A percentile compares a stretch with the other conserved stretches of the same genome.
Conservation (phyloP, 176 grass and related monocot genomes). For the Panicum miliaceum region DNA sequence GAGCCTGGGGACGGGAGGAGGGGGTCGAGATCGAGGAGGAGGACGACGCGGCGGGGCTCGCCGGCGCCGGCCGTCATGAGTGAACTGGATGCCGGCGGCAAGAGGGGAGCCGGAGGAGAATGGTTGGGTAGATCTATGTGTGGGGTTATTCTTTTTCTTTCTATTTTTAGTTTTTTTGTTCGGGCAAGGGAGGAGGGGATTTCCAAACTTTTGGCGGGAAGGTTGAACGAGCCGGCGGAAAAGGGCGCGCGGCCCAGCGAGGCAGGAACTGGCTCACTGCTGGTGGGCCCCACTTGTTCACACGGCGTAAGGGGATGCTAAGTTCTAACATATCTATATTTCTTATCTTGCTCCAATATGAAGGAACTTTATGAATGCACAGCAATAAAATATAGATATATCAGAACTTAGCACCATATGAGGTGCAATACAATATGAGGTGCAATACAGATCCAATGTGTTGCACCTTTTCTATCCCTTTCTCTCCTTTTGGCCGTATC, state of each 20-base stretch:
- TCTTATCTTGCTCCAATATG: too few relatives aligned
- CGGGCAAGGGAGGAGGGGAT: not conserved
- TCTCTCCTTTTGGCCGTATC: too few relatives aligned
- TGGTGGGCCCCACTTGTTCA: not conserved
- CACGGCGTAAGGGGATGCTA: too few relatives aligned
- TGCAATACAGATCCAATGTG: too few relatives aligned
- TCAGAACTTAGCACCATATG: too few relatives aligned
- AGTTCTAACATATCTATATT: too few relatives aligned
- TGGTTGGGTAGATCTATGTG: conserved; percentile 36
- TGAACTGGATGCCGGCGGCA: conserved; percentile 22
- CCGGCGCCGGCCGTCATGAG: conserved; percentile 44
- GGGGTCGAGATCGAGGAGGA: conserved; percentile 71
- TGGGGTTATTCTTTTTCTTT: not conserved
- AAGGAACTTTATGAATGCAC: too few relatives aligned
- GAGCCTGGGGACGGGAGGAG: conserved; percentile 42
- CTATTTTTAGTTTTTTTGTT: not conserved
- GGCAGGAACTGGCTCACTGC: not conserved
- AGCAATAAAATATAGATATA: too few relatives aligned
- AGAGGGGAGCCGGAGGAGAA: not conserved
- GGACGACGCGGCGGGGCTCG: conserved; percentile 58
- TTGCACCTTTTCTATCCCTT: too few relatives aligned
- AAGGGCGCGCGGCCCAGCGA: not conserved
- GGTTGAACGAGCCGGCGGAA: not conserved
- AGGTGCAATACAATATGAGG: too few relatives aligned
- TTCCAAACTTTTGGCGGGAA: conserved; percentile 64